Percentiles rank a stretch among this genome's conserved stretches.
Evolutionary conservation across 179 eudicot species (phyloP).

Genomic region (Kewa caespitosa): DNA sequence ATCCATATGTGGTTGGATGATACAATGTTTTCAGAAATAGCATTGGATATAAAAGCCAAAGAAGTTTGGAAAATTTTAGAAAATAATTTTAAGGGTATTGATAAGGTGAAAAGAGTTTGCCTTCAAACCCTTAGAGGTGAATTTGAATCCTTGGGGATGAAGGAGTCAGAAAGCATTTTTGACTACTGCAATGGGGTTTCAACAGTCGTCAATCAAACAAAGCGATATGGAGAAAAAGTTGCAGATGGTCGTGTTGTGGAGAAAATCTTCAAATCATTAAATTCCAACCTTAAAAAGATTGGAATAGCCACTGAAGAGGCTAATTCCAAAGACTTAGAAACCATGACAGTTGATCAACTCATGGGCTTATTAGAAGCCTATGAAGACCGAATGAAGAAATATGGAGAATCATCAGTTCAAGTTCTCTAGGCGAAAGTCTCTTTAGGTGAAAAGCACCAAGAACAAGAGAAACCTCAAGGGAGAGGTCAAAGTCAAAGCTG

Average conservation of each 20-base stretch:
- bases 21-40: background rate
- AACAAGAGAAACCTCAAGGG: background rate
- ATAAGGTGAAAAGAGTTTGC: constrained; percentile 17
- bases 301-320: too few species aligned
- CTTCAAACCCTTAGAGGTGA: constrained; percentile 15
- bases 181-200: background rate
- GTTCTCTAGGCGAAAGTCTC: background rate
- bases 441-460: background rate
- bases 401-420: constrained; percentile 5
- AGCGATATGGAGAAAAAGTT: background rate
- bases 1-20: constrained; percentile 17
- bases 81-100: constrained; percentile 12
- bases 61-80: constrained; percentile 22
- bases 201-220: background rate
- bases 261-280: too few species aligned
- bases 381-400: background rate
- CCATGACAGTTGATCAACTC: too few species aligned
- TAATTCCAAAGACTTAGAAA: too few species aligned
- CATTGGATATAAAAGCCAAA: constrained; percentile 9
- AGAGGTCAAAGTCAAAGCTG: background rate
- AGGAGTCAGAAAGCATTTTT: background rate
- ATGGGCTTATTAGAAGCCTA: constrained; percentile 15
- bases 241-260: background rate
- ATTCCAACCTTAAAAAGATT: too few species aligned
- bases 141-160: background rate